phyloP scores from a whole-genome alignment of 352 stramenopile species.

The Phytophthora cryptogea region DNA sequence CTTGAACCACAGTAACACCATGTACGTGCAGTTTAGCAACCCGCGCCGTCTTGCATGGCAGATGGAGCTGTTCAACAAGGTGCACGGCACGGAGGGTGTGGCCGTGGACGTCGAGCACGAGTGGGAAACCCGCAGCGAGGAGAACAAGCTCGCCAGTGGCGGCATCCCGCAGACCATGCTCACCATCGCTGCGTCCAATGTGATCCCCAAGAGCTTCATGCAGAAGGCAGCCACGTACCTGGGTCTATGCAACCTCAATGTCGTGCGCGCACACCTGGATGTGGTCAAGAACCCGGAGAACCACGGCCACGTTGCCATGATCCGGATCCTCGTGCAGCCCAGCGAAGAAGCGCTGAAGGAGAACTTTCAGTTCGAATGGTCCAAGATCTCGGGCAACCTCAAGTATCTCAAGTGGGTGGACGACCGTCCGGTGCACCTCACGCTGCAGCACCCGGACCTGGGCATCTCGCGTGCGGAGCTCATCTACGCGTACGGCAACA shows the following conservation, averaged over 20 bases:
- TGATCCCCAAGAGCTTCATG: slow-evolving; percentile 82
- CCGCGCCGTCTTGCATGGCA: slow-evolving; percentile 71
- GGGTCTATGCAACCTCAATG: slow-evolving; percentile 94
- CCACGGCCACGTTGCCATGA: slow-evolving; percentile 73
- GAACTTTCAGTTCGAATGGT: slow-evolving; percentile 74
- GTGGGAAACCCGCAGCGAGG: slow-evolving; percentile 78
- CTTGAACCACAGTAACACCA: slow-evolving; percentile 73
- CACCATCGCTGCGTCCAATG: slow-evolving; percentile 82
- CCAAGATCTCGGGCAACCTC: slow-evolving; percentile 86
- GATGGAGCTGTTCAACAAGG: slow-evolving; percentile 72
- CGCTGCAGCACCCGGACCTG: slow-evolving; percentile 88
- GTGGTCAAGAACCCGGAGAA: slow-evolving; percentile 87
- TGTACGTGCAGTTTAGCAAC: slow-evolving; percentile 86
- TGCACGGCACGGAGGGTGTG: slow-evolving; percentile 79
- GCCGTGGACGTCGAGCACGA: slow-evolving; percentile 82
- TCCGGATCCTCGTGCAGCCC: slow-evolving; percentile 82
- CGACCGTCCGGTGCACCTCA: slow-evolving; percentile 74
- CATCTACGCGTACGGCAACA: slow-evolving; percentile 95
- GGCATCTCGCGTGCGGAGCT: slow-evolving; percentile 93
- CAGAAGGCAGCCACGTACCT: slow-evolving; percentile 88
- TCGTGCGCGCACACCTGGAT: slow-evolving; percentile 95
- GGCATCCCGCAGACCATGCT: slow-evolving; percentile 78
- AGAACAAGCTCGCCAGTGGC: slow-evolving; percentile 78
- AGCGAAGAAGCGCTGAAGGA: slow-evolving; percentile 52
- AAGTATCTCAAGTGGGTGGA: slow-evolving; percentile 90